Conservation (phyloP, 2,329 filamentous ascomycete species). For the Trichoderma pleuroti region DNA sequence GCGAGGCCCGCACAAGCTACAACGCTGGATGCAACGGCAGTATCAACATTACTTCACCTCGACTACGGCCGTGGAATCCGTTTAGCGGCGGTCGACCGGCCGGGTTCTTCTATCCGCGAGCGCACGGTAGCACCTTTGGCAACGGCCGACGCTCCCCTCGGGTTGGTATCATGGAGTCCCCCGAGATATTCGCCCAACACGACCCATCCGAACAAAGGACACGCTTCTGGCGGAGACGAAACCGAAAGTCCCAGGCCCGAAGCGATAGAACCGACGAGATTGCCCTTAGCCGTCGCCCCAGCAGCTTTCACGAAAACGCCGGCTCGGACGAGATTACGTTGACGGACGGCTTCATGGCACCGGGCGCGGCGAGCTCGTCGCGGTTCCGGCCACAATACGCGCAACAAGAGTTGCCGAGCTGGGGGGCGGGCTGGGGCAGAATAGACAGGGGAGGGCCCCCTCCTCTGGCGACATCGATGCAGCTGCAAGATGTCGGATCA, state of each 20-base stretch:
- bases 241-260: slow-evolving; percentile 28
- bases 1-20: slow-evolving; percentile 61
- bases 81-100: slow-evolving; percentile 50
- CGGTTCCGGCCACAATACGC: neutral
- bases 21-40: slow-evolving; percentile 51
- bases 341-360: slow-evolving; percentile 1
- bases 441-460: slow-evolving; percentile 31
- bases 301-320: slow-evolving; percentile 24
- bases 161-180: slow-evolving; percentile 44
- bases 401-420: slow-evolving; percentile 25
- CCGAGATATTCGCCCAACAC: slow-evolving; percentile 33
- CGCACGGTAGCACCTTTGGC: slow-evolving; percentile 26
- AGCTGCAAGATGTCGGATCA: slow-evolving; percentile 20
- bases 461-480: slow-evolving; percentile 21
- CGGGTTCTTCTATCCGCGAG: slow-evolving; percentile 47
- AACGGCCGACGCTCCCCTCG: slow-evolving; percentile 32
- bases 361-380: neutral
- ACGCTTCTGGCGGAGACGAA: slow-evolving; percentile 30
- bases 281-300: slow-evolving; percentile 31
- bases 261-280: slow-evolving; percentile 33
- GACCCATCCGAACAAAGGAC: slow-evolving; percentile 24
- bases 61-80: slow-evolving; percentile 41
- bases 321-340: slow-evolving; percentile 17
- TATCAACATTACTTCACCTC: slow-evolving; percentile 36
- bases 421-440: slow-evolving; percentile 33